Conservation (phyloP, 73 alveolate genomes). For the Blepharisma japonicum region DNA sequence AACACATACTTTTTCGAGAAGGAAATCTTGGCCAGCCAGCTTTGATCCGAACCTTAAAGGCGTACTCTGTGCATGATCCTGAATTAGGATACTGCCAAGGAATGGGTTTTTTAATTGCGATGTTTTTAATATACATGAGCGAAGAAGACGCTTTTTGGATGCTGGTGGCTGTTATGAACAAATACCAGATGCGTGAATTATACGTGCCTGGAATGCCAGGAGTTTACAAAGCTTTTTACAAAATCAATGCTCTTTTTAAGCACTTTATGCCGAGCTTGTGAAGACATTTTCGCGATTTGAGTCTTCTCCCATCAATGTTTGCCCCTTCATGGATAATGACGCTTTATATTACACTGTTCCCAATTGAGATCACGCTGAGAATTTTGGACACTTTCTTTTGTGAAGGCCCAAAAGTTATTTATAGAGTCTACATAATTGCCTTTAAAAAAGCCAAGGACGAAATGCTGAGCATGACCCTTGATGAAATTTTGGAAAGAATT, state of each 20-base stretch:
- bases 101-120: constrained; percentile 57
- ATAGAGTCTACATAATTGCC: constrained; percentile 74
- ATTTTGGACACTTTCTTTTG: constrained; percentile 71
- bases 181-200: not conserved
- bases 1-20: not conserved
- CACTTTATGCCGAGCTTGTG: not conserved
- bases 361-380: constrained; percentile 59
- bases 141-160: constrained; percentile 53
- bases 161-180: not conserved
- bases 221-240: not conserved
- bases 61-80: constrained; percentile 56
- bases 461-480: constrained; percentile 1
- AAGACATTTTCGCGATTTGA: not conserved
- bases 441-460: constrained; percentile 52
- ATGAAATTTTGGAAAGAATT: not conserved
- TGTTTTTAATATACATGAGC: constrained; percentile 43
- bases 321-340: constrained; percentile 86
- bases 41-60: constrained; percentile 56
- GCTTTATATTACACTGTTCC: constrained; percentile 54
- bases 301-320: constrained; percentile 49
- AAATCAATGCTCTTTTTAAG: not conserved
- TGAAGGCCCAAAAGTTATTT: constrained; percentile 70
- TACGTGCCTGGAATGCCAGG: not conserved
- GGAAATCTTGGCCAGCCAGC: not conserved
- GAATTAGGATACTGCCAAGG: constrained; percentile 83